phyloP scores from a whole-genome alignment of 208 protist species.

The Porcisia hertigi region DNA sequence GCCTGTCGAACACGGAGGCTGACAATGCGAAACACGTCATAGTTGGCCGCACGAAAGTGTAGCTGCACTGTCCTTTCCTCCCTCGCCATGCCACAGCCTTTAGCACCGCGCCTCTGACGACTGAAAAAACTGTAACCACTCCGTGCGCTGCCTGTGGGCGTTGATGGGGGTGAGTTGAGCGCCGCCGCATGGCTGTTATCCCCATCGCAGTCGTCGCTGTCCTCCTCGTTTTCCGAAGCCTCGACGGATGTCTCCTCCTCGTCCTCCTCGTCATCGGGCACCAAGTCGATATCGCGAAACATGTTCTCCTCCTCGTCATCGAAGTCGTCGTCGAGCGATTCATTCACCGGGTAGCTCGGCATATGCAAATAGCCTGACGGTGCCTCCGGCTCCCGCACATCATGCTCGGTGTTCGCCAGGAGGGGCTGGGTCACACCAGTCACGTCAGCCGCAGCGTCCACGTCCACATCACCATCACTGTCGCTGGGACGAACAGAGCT shows the following conservation, averaged over 20 bases:
- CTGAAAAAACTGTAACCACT: slow-evolving; percentile 33
- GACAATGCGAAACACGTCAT: slow-evolving; percentile 45
- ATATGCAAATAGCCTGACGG: slow-evolving; percentile 36
- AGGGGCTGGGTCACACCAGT: slow-evolving; percentile 18
- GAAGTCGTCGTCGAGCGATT: slow-evolving; percentile 40
- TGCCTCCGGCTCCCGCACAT: slow-evolving; percentile 27
- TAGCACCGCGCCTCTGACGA: background rate
- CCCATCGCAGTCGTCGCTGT: slow-evolving; percentile 19
- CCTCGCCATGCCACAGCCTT: background rate
- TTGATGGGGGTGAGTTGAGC: slow-evolving; percentile 31
- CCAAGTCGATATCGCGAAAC: slow-evolving; percentile 45
- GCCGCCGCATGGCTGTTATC: slow-evolving; percentile 25
- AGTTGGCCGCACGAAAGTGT: slow-evolving; percentile 40
- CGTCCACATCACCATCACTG: slow-evolving; percentile 18
- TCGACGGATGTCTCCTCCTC: slow-evolving; percentile 23
- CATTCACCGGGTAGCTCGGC: slow-evolving; percentile 32
- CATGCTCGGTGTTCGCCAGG: slow-evolving; percentile 6
- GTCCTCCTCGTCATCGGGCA: slow-evolving; percentile 34
- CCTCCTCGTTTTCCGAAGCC: slow-evolving; percentile 18
- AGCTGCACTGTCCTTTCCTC: slow-evolving; percentile 28
- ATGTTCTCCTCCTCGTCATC: slow-evolving; percentile 45
- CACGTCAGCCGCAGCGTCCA: background rate
- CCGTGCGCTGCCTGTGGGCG: slow-evolving; percentile 15
- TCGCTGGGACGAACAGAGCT: slow-evolving; percentile 11
- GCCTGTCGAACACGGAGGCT: slow-evolving; percentile 42